phyloP scores from a whole-genome alignment of 805 yeast species.

The Kodamaea sagamina region DNA sequence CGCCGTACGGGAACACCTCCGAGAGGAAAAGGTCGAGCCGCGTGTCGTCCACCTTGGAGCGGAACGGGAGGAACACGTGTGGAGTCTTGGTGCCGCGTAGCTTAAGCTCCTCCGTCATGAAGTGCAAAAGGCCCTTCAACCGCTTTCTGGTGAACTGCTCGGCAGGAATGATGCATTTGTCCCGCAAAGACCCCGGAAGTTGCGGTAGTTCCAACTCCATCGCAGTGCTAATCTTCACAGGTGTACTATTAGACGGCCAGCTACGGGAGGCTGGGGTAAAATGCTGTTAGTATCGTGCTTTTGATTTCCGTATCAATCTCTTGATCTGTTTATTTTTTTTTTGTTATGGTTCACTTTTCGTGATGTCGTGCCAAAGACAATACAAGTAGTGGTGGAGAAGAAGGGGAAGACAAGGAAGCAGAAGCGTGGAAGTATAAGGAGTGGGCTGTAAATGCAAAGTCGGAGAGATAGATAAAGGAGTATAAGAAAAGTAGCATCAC shows the following conservation, averaged over 20 bases:
- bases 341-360: constrained; percentile 5
- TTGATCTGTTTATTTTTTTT: constrained; percentile 7
- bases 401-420: neutral
- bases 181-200: constrained; percentile 20
- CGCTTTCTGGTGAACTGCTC: constrained; percentile 61
- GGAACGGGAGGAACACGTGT: constrained; percentile 71
- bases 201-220: constrained; percentile 26
- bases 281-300: constrained; percentile 1
- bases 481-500: no score
- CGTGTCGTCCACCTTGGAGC: constrained; percentile 66
- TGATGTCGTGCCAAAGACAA: constrained; percentile 1
- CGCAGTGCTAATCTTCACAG: neutral
- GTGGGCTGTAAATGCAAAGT: no score
- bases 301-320: neutral
- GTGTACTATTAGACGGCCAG: neutral
- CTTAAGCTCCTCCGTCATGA: constrained; percentile 72
- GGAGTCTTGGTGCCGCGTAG: constrained; percentile 71
- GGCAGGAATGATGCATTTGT: constrained; percentile 15
- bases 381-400: neutral
- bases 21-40: constrained; percentile 59
- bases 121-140: constrained; percentile 66
- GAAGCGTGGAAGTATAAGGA: neutral
- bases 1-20: constrained; percentile 59
- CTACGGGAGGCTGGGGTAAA: neutral
- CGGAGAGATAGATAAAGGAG: no score